Base-by-base conservation (phyloP, 1,284 basidiomycete genomes). In the Macrocybe sp. region DNA sequence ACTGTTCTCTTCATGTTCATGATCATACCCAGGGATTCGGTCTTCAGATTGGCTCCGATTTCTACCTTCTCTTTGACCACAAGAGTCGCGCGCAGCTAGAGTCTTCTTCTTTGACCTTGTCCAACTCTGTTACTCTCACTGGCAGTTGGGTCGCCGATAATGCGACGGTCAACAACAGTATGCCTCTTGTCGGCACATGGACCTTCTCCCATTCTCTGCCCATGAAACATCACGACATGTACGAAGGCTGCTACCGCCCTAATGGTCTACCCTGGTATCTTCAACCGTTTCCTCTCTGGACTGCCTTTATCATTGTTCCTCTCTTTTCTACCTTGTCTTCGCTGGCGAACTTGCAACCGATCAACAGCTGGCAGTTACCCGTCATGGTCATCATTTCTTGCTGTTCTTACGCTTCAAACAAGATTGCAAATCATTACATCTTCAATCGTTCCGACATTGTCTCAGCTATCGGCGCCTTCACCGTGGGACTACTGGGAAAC, bases 301-400 rank as follows among this genome's bases (percentile, higher is more conserved):
- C 85, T 34, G 72, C 85, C 50, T 83, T 90, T 64, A 60, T 87
- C 57, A 84, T 92, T 56, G 90, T 94, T 10, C 92, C 92, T 1
- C 57, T 81, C n/a, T 93, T 92, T 68, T 88, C 87, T 35, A 64
- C 81, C 39, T 63, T 89, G 32, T 80, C 85, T 3, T 89, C 86
- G 33, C 72, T 93, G 43, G 75, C 79, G 54, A 91, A 92, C 61
- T 70, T 87, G 50, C 89, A 92, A 63, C 89, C 89, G 8, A 67
- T 85, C 57, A 75, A 71, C 55, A 83, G 79, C 57, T 75, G 68
- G 54, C 83, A 92, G 56, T 73, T 93, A 38, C 76, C 80, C 7
- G 85, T 93, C 14, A 93, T 93, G 90, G 83, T 93, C 51, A 51
- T 85, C 57, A 93, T 95, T 57, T 89, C 88, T 14, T 92, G 89